Evolutionary conservation across 495 filamentous ascomycete species (phyloP).

Genomic region (Neurospora tetrasperma): DNA sequence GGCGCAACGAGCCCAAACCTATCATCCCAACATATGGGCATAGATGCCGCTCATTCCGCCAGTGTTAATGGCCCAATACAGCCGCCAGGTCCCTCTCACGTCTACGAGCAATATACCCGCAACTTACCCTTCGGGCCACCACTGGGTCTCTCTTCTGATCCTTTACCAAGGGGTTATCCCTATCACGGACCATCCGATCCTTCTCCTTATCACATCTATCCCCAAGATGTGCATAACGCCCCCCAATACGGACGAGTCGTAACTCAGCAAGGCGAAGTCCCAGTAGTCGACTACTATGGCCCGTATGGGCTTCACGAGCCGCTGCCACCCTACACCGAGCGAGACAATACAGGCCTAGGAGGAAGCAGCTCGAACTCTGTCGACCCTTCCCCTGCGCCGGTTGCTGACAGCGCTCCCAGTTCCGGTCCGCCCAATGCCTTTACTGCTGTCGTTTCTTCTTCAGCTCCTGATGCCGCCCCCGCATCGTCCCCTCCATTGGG

Average conservation of each 20-base stretch:
- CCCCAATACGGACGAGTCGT: background rate
- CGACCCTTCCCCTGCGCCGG: background rate
- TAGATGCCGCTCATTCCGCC: background rate
- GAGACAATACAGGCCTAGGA: constrained; percentile 32
- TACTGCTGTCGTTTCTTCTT: background rate
- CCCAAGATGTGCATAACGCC: constrained; percentile 48
- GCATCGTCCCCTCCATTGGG: background rate
- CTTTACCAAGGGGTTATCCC: constrained; percentile 17
- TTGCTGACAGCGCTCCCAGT: background rate
- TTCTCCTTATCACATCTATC: constrained; percentile 80
- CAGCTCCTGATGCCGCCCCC: background rate
- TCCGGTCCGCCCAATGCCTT: background rate
- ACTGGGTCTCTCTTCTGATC: background rate
- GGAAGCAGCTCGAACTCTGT: constrained; percentile 12
- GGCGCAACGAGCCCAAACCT: constrained; percentile 26
- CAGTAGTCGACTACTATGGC: constrained; percentile 18
- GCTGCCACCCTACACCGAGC: constrained; percentile 68
- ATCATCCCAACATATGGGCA: constrained; percentile 16
- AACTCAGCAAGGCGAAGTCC: background rate
- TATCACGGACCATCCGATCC: constrained; percentile 56
- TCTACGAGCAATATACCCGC: background rate
- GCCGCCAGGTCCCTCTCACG: background rate
- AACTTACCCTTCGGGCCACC: background rate
- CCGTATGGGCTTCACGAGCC: constrained; percentile 85
- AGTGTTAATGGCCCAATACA: background rate